A percentile compares a stretch with the other conserved stretches of the same genome.
phyloP scores from a whole-genome alignment of 257 asterid species.

The Gentiana dahurica region DNA sequence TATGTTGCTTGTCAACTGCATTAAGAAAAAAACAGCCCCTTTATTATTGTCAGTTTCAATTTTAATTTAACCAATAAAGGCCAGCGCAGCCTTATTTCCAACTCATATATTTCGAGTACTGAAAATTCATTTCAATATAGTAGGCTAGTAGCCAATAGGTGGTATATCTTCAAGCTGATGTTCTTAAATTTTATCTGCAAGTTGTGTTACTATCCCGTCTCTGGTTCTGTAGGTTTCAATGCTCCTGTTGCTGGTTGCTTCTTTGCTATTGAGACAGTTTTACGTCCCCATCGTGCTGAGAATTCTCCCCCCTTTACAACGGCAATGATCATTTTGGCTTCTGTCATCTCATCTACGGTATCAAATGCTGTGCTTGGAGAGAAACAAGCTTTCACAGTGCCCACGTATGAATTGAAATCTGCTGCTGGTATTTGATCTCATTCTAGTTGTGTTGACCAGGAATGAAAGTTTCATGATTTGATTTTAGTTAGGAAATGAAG shows the following conservation, averaged over 20 bases:
- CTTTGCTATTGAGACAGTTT: conserved; percentile 97
- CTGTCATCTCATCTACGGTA: conserved; percentile 94
- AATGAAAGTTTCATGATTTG: conserved; percentile 12
- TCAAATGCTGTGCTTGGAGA: conserved; percentile 98
- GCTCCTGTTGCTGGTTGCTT: conserved; percentile 99
- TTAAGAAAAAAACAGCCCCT: neutral
- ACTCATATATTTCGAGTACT: too few species aligned
- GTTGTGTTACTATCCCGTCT: neutral
- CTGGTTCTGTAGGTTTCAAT: conserved; percentile 66
- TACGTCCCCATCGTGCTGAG: conserved; percentile 97
- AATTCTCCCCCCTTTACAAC: conserved; percentile 99
- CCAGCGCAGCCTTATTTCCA: too few species aligned
- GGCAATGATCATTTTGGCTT: conserved; percentile 96
- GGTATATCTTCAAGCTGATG: neutral
- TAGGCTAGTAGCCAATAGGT: neutral
- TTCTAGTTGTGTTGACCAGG: conserved; percentile 35
- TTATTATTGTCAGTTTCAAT: too few species aligned
- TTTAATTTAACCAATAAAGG: too few species aligned
- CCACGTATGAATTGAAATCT: conserved; percentile 98
- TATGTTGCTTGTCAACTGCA: neutral
- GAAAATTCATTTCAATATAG: neutral
- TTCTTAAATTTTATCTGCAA: neutral
- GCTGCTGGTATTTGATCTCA: conserved; percentile 97
- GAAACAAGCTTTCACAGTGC: conserved; percentile 98
- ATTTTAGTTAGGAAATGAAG: conserved; percentile 6